Evolutionary conservation across 139 green algal genomes (phyloP), one percentile per base, ranked within the genome.

Genomic region (Dunaliella sp.): DNA sequence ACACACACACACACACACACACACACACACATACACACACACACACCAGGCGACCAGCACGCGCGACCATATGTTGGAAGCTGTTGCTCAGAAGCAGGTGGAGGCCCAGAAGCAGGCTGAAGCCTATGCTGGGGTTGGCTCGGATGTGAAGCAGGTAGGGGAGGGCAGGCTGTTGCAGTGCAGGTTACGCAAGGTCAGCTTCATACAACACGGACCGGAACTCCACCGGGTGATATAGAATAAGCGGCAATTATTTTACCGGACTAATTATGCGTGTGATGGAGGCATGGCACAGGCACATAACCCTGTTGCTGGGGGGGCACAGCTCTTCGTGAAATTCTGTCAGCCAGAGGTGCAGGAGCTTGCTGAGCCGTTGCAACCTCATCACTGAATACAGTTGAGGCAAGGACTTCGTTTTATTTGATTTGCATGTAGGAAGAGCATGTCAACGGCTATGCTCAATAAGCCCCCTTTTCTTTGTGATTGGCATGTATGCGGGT

Each of bases 61-160:
- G 24, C 80, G 84, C 34, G 82, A 48, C 48, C 86, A 83, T 1
- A 73, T 88, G 74, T 1, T 28, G 33, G 65, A 76, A 73, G 76
- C 38, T 28, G 72, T 82, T 28, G 81, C 80, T 22, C 48, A 83
- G 80, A 83, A 83, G 31, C 38, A 82, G 48, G 74, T 37, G 30
- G 34, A 48, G 1, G 81, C 77, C 1, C 80, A 82, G 24, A 77
- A 82, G 33, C 32, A 86, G 80, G 73, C 38, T 26, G n/a, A 83
- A 1, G 59, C 81, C 0, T 86, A 81, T 83, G 30, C 35, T 22
- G 32, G 36, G 0, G 80, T 80, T 0, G 86, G 81, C 3, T 33
- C n/a, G 24, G 86, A 88, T 48, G 80, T 88, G 0, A 86, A 88
- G 38, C 80, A 86, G 86, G 86, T 88, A 35, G 0, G 78, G n/a